A percentile compares a stretch with the other conserved stretches of the same genome.
Conservation (phyloP, 2,329 filamentous ascomycete species). For the Verticillium longisporum region DNA sequence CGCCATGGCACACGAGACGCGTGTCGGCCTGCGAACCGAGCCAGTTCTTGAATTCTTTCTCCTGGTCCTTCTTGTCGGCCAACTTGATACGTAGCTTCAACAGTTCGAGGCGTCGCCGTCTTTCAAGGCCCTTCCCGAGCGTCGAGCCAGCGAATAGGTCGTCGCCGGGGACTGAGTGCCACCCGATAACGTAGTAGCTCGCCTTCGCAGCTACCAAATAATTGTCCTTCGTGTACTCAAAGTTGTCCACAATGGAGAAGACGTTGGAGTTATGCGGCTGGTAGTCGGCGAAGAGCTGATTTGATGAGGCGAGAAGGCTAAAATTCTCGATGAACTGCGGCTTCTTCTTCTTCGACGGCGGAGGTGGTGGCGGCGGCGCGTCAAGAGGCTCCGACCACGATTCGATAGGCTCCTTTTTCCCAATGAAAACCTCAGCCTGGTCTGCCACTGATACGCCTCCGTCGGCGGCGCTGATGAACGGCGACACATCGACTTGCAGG, state of each 20-base stretch:
- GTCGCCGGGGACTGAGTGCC: slow-evolving; percentile 20
- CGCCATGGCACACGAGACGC: too few species aligned
- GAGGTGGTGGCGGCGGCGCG: too few species aligned
- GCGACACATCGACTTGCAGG: too few species aligned
- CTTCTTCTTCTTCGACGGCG: too few species aligned
- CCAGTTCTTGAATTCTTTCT: too few species aligned
- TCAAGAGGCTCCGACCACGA: too few species aligned
- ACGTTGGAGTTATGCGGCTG: slow-evolving; percentile 32
- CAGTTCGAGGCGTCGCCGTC: too few species aligned
- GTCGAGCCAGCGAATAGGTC: slow-evolving; percentile 14
- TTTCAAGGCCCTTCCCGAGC: too few species aligned
- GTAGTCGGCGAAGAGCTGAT: slow-evolving; percentile 33
- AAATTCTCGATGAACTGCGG: neutral
- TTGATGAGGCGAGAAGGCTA: slow-evolving; percentile 9
- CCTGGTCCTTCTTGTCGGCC: too few species aligned
- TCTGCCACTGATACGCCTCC: neutral
- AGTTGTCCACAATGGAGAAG: slow-evolving; percentile 31
- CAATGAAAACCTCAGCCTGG: slow-evolving; percentile 36
- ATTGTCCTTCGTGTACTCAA: slow-evolving; percentile 18
- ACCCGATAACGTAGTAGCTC: slow-evolving; percentile 32
- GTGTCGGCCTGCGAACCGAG: too few species aligned
- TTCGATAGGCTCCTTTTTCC: slow-evolving; percentile 9
- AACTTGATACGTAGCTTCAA: too few species aligned
- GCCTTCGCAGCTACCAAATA: slow-evolving; percentile 20
- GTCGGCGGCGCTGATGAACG: too few species aligned